Evolutionary conservation across 2,329 filamentous ascomycete species (phyloP).

Genomic region (Domatiomyces catenatus): DNA sequence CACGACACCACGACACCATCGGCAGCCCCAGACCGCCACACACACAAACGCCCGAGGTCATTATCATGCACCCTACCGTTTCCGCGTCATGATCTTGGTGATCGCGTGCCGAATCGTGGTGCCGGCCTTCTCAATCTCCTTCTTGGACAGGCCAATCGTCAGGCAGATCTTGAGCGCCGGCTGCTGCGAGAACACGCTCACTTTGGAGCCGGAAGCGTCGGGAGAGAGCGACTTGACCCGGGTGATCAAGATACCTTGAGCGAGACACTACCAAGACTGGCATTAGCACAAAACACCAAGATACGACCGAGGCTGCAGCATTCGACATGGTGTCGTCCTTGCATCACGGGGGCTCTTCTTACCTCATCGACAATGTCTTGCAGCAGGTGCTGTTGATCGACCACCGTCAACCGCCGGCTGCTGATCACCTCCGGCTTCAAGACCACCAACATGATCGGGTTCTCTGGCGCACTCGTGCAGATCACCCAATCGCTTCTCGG

Average conservation of each 20-base stretch:
- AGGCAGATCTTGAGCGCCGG: constrained; percentile 85
- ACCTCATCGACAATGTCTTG: constrained; percentile 96
- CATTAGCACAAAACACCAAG: constrained; percentile 2
- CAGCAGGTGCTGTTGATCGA: constrained; percentile 71
- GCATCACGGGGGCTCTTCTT: constrained; percentile 21
- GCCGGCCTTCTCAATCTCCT: constrained; percentile 91
- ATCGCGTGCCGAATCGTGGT: constrained; percentile 78
- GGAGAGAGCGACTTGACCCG: constrained; percentile 66
- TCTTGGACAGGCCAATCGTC: constrained; percentile 73
- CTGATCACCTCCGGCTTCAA: constrained; percentile 71
- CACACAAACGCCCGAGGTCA: too few relatives aligned
- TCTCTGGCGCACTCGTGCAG: constrained; percentile 67
- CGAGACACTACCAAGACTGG: constrained; percentile 45
- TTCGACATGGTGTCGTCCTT: not conserved
- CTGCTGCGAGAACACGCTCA: constrained; percentile 50
- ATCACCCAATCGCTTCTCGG: constrained; percentile 85
- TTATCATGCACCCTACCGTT: constrained; percentile 26
- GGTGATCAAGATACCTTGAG: constrained; percentile 80
- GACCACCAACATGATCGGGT: constrained; percentile 70
- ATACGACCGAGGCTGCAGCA: too few relatives aligned
- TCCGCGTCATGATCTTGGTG: constrained; percentile 66
- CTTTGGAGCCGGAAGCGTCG: constrained; percentile 43
- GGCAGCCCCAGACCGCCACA: not conserved
- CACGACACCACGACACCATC: too few relatives aligned
- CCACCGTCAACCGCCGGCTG: constrained; percentile 48